phyloP scores from a whole-genome alignment of 805 yeast species.

The Hanseniaspora occidentalis region DNA sequence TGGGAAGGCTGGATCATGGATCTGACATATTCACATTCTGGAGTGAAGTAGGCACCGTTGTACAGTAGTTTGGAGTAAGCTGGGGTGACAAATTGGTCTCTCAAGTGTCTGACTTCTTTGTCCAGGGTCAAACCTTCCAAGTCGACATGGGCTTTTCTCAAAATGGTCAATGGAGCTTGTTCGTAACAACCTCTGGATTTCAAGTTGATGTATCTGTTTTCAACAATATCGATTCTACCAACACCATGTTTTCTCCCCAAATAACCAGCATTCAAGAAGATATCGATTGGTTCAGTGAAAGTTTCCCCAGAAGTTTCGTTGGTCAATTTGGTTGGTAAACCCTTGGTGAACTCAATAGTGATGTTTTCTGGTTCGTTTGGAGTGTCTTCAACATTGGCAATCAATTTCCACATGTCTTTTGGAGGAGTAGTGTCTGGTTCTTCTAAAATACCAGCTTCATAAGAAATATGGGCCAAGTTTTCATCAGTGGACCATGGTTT shows the following conservation, averaged over 20 bases:
- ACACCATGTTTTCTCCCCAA: slow-evolving; percentile 99
- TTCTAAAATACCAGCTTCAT: slow-evolving; percentile 98
- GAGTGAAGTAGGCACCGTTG: slow-evolving; percentile 96
- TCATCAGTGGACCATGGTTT: slow-evolving; percentile 99
- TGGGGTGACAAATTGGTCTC: slow-evolving; percentile 94
- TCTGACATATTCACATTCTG: slow-evolving; percentile 95
- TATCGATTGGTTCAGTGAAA: slow-evolving; percentile 80
- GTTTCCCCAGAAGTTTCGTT: slow-evolving; percentile 39
- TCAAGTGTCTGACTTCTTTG: slow-evolving; percentile 92
- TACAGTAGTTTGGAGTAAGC: slow-evolving; percentile 80
- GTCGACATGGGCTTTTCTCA: slow-evolving; percentile 91
- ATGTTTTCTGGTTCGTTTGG: slow-evolving; percentile 89
- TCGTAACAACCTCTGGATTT: slow-evolving; percentile 99
- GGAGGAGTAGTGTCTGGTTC: slow-evolving; percentile 99
- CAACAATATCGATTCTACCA: slow-evolving; percentile 98
- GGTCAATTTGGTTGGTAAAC: slow-evolving; percentile 77
- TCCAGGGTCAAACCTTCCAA: slow-evolving; percentile 94
- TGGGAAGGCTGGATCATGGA: slow-evolving; percentile 92
- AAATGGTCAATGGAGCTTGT: slow-evolving; percentile 93
- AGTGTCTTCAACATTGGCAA: slow-evolving; percentile 91
- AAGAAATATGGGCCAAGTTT: slow-evolving; percentile 97
- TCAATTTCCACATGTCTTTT: slow-evolving; percentile 99
- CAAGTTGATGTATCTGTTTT: slow-evolving; percentile 96
- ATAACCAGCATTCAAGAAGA: slow-evolving; percentile 85
- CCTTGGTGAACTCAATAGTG: slow-evolving; percentile 69